A percentile compares a stretch with the other conserved stretches of the same genome.
Evolutionary conservation across 148 eudicot genomes (phyloP).

Genomic region (Suaeda aralocaspica): DNA sequence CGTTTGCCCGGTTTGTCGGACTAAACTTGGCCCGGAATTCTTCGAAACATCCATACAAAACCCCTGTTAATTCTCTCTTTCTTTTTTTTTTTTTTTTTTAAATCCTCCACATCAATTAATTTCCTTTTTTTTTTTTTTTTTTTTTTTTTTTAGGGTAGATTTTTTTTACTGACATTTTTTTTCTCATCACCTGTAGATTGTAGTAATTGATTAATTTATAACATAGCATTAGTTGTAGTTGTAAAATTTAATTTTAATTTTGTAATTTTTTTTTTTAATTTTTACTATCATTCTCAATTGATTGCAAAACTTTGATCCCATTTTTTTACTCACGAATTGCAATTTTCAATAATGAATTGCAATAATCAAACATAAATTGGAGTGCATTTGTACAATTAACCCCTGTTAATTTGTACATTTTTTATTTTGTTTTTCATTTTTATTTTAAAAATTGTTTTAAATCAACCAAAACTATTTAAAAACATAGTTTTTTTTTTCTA

Average conservation of each 20-base stretch:
- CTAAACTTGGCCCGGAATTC: conserved; percentile 49
- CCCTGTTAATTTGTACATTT: too few species aligned
- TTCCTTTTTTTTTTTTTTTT: background rate
- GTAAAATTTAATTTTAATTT: too few species aligned
- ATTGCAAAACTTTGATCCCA: conserved; percentile 1
- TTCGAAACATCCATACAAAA: conserved; percentile 34
- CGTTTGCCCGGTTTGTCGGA: conserved; percentile 80
- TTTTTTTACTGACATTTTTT: background rate
- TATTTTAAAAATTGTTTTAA: too few species aligned
- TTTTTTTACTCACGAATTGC: background rate
- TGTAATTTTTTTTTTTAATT: background rate
- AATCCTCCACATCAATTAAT: background rate
- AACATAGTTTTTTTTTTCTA: too few species aligned
- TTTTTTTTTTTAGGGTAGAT: background rate
- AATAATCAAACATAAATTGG: too few species aligned
- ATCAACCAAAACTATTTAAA: too few species aligned
- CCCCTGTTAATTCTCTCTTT: conserved; percentile 44
- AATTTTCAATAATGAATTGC: background rate
- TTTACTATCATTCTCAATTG: background rate
- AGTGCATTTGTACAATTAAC: too few species aligned
- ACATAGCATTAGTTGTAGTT: background rate
- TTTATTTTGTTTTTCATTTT: too few species aligned
- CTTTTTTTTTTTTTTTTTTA: background rate
- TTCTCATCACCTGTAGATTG: conserved; percentile 9
- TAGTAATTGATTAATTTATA: conserved; percentile 22